These are phyloP conservation scores for Orbilia quercus DNA, from an alignment of 2,329 filamentous ascomycete species.

Conservation along the genomic window DNA sequence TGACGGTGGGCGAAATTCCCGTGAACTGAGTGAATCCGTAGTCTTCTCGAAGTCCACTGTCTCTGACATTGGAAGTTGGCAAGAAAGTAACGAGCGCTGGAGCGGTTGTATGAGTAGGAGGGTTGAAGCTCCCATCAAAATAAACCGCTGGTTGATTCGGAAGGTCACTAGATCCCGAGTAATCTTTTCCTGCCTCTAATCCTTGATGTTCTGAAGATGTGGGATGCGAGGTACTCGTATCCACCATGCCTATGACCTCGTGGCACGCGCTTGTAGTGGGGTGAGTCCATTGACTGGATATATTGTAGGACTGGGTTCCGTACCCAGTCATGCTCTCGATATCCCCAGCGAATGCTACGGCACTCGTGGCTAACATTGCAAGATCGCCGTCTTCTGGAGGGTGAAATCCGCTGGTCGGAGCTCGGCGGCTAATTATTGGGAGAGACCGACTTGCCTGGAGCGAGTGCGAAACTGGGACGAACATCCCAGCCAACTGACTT, in stretches of 20 bases:
- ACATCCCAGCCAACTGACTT: background rate
- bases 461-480: background rate
- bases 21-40: conserved; percentile 12
- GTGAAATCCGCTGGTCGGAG: background rate
- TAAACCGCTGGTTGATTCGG: background rate
- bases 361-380: conserved; percentile 30
- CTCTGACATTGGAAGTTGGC: conserved; percentile 41
- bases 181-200: background rate
- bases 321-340: conserved; percentile 8
- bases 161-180: background rate
- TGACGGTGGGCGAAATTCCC: conserved; percentile 11
- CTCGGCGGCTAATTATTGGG: conserved; percentile 22
- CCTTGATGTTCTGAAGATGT: background rate
- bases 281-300: background rate
- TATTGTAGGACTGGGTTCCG: background rate
- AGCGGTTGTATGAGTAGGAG: background rate
- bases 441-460: conserved; percentile 25
- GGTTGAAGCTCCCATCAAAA: conserved; percentile 7
- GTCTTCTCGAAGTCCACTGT: background rate
- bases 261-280: background rate
- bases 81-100: background rate
- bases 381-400: conserved; percentile 20
- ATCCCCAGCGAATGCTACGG: conserved; percentile 3
- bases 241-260: conserved; percentile 1
- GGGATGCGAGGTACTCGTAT: background rate